phyloP scores from a whole-genome alignment of 192 early-diverging fungal species.

The Chytriomyces hyalinus region DNA sequence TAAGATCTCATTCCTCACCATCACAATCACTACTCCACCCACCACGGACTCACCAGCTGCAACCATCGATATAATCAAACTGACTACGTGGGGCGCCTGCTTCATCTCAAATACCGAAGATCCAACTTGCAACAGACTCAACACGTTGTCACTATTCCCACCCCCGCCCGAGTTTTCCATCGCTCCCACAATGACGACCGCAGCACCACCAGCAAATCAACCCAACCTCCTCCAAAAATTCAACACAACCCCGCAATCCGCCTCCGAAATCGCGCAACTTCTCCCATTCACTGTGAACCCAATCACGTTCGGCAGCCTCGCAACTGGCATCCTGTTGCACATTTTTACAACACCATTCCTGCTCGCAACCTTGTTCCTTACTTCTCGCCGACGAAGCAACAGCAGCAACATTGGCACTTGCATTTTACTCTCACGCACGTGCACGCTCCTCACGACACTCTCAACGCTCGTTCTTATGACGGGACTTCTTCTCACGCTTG shows the following conservation, averaged over 20 bases:
- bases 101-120: not conserved
- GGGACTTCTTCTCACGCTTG: not conserved
- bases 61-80: not conserved
- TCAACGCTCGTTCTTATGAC: not conserved
- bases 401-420: not conserved
- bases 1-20: not conserved
- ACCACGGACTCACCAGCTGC: not conserved
- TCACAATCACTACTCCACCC: not conserved
- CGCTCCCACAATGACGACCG: too few relatives aligned
- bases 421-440: not conserved
- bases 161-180: not conserved
- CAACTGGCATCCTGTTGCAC: not conserved
- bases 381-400: not conserved
- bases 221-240: not conserved
- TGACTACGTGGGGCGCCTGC: not conserved
- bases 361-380: not conserved
- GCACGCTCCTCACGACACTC: not conserved
- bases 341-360: not conserved
- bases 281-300: conserved; percentile 5
- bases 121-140: not conserved
- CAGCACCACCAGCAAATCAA: too few relatives aligned
- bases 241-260: not conserved
- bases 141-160: not conserved
- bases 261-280: not conserved
- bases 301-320: conserved; percentile 1